Base-by-base conservation (phyloP, 2,329 filamentous ascomycete genomes). In the Beauveria brongniartii region DNA sequence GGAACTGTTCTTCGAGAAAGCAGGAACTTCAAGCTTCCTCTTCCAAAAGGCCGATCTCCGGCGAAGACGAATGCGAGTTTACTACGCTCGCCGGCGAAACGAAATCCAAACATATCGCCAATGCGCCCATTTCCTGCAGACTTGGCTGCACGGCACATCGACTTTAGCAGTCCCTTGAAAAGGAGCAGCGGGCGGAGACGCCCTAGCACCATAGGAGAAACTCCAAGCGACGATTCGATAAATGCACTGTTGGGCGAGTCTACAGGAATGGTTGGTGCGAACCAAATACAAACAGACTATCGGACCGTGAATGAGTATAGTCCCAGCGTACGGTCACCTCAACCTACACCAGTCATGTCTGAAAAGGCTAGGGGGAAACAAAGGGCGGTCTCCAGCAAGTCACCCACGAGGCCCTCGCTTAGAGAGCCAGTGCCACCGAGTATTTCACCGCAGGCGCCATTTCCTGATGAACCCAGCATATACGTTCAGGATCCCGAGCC, bases 41-140 rank as follows among this genome's bases (percentile, higher is more conserved):
- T 80, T 10, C 78, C 80, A 46, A 77, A 76, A 56, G 75, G 75
- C 51, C 73, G 77, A 61, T 89, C 87, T 2, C 88, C 88, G 1
- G 78, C 82, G 59, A 89, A 88, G 72, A 87, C 86, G 3, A 75
- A 80, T 40, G 77, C 85, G 28, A 75, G 78, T 14, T 84, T 82
- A 16, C 47, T 59, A 1, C 48, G 50, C 41, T 46, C 48, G 2
- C 87, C 87, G 0, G 85, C 87, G 28, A 80, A 84, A 63, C 80
- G 81, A 61, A 85, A 84, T 66, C 84, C 82, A 5, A 80, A 81
- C 53, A 72, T 87, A 58, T 83, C 80, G 18, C 79, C 82, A 0
- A 69, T 72, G 10, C 75, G 76, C 24, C 77, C 73, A n/a, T 72
- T 74, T 1, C 66, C 64, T 40, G 64, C 64, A 61, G 72, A 72